Percentiles rank a stretch among this genome's conserved stretches.
phyloP scores from a whole-genome alignment of 2,329 filamentous ascomycete species.

The Ophiostoma pallidulum region DNA sequence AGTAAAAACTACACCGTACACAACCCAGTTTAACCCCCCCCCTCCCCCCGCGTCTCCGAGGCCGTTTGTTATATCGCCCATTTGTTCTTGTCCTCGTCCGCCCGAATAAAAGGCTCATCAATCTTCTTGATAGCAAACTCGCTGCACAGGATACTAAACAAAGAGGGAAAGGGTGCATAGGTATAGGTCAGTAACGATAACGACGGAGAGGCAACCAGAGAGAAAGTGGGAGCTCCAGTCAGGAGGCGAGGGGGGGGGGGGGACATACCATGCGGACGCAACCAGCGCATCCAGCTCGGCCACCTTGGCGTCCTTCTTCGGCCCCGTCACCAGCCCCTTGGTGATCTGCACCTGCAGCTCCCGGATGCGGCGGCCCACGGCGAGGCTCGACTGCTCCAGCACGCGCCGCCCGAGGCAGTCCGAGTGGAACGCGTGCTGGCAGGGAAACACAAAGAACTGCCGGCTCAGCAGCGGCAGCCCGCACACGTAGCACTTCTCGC shows the following conservation, averaged over 20 bases:
- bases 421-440: conserved; percentile 94
- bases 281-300: conserved; percentile 87
- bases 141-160: conserved; percentile 73
- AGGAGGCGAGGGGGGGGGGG: not conserved
- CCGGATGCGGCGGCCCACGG: conserved; percentile 67
- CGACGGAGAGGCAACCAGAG: too few species aligned
- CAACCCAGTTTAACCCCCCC: too few species aligned
- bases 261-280: conserved; percentile 70
- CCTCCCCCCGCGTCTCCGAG: too few species aligned
- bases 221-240: too few species aligned
- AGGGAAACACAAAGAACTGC: conserved; percentile 97
- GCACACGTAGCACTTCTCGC: conserved; percentile 88
- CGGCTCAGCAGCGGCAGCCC: conserved; percentile 74
- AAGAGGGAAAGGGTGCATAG: not conserved
- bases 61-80: conserved; percentile 49
- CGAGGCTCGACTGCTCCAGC: conserved; percentile 67
- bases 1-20: too few species aligned
- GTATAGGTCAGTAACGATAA: conserved; percentile 1
- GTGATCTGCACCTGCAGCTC: conserved; percentile 80
- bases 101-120: conserved; percentile 79
- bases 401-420: conserved; percentile 86
- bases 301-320: conserved; percentile 71
- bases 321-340: conserved; percentile 59
- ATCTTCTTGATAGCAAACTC: conserved; percentile 92
- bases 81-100: conserved; percentile 63